Percentiles rank a stretch among this genome's conserved stretches.
These are phyloP conservation scores for Diutina sp. DNA, from an alignment of 1,139 yeast genomes.

Conservation along the genomic window DNA sequence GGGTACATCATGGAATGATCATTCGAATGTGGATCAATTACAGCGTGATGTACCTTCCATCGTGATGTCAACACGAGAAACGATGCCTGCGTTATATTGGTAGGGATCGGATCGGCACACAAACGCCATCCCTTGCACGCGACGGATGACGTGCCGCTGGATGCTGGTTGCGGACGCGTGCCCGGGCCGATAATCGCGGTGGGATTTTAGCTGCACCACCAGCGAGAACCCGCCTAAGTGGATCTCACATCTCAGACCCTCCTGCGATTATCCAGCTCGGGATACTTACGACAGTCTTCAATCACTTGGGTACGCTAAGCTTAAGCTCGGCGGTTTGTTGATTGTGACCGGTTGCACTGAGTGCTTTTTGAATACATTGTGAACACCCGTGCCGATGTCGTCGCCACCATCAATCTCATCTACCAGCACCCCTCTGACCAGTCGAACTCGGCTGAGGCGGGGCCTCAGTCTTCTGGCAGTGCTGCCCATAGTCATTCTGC, in stretches of 20 bases:
- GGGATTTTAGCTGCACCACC: neutral
- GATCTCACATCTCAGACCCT: neutral
- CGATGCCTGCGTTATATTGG: neutral
- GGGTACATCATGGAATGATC: too few relatives aligned
- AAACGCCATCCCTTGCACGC: neutral
- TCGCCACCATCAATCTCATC: neutral
- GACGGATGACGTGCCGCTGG: neutral
- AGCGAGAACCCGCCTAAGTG: neutral
- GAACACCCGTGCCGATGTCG: neutral
- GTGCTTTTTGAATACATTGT: neutral
- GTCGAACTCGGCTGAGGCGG: neutral
- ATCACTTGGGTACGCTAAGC: neutral
- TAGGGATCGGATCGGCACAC: neutral
- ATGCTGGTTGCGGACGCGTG: neutral
- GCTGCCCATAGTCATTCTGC: neutral
- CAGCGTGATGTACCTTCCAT: neutral
- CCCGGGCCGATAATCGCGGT: neutral
- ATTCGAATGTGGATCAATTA: neutral
- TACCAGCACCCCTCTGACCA: neutral
- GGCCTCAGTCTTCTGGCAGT: constrained; percentile 1
- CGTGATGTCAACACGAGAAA: neutral
- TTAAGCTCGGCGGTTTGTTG: neutral
- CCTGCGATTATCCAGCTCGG: neutral
- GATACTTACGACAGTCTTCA: neutral
- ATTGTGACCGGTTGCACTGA: neutral